These are phyloP conservation scores for Juncus effusus DNA, from an alignment of 176 grass and related monocot genomes.

Conservation along the genomic window DNA sequence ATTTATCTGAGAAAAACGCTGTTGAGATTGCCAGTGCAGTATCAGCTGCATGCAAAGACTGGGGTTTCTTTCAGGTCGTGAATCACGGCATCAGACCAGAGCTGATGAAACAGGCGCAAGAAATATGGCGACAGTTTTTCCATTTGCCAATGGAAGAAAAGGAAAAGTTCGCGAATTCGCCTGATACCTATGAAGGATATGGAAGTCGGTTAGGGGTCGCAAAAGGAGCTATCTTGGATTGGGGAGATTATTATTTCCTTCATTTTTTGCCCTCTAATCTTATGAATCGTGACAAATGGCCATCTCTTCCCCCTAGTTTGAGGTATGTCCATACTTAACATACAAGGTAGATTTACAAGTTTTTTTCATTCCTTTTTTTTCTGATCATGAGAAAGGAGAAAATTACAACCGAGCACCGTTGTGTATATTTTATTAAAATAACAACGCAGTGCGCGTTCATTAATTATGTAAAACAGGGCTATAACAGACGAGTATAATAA, in stretches of 20 bases:
- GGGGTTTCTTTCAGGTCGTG: constrained; percentile 94
- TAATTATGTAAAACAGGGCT: constrained; percentile 30
- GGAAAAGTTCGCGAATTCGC: constrained; percentile 68
- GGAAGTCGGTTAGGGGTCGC: constrained; percentile 74
- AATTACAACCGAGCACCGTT: too few relatives aligned
- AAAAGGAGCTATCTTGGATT: constrained; percentile 62
- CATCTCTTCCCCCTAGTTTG: constrained; percentile 39
- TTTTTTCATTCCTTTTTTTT: too few relatives aligned
- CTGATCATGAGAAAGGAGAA: too few relatives aligned
- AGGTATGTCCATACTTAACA: constrained; percentile 29
- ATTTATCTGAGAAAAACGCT: constrained; percentile 31
- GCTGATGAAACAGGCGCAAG: constrained; percentile 37
- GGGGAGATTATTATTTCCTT: constrained; percentile 94
- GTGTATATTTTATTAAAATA: too few relatives aligned
- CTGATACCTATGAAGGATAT: constrained; percentile 79
- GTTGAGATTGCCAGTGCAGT: constrained; percentile 27
- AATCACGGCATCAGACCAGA: constrained; percentile 57
- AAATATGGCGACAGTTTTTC: constrained; percentile 68
- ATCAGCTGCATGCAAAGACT: constrained; percentile 51
- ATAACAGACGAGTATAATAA: constrained; percentile 50
- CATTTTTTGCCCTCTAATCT: constrained; percentile 54
- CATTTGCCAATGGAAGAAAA: constrained; percentile 51
- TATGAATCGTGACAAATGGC: constrained; percentile 53
- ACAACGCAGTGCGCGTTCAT: neutral
- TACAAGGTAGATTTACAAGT: neutral